Percentiles rank a stretch among this genome's conserved stretches.
Conservation (phyloP, 805 yeast species). For the Metschnikowia dekortorum region DNA sequence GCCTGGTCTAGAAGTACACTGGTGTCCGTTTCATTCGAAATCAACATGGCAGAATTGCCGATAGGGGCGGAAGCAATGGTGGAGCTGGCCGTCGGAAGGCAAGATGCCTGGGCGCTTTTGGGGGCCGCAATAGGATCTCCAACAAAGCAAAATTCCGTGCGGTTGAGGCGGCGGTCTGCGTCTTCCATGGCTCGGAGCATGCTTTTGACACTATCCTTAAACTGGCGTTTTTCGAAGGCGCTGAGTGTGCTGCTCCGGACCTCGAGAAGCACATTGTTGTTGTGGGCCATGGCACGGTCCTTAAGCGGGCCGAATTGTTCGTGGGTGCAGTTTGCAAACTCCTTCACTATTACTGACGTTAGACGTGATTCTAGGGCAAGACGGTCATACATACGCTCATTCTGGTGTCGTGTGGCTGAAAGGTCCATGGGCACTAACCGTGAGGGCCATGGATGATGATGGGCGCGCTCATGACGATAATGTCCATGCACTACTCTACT, state of each 20-base stretch:
- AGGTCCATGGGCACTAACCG: neutral
- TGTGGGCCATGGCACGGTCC: conserved; percentile 8
- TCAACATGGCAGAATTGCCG: neutral
- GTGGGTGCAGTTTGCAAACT: neutral
- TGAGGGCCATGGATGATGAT: too few relatives aligned
- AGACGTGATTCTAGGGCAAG: neutral
- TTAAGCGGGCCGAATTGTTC: conserved; percentile 1
- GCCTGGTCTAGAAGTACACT: conserved; percentile 4
- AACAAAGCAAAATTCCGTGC: conserved; percentile 21
- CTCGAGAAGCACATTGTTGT: conserved; percentile 7
- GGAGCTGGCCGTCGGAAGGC: neutral
- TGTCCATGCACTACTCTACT: too few relatives aligned
- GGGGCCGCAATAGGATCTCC: conserved; percentile 26
- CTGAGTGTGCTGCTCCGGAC: neutral
- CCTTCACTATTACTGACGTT: neutral
- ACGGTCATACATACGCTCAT: neutral
- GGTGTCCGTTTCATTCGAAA: neutral
- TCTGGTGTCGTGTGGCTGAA: neutral
- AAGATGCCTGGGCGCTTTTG: neutral
- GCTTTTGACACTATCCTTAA: conserved; percentile 14
- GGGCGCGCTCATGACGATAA: too few relatives aligned
- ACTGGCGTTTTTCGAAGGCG: conserved; percentile 22
- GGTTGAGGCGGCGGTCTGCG: conserved; percentile 15
- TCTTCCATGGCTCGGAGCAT: conserved; percentile 21
- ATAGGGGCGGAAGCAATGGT: neutral